Percentiles rank a stretch among this genome's conserved stretches.
These are phyloP conservation scores for Eurotiales sp. DNA, from an alignment of 2,329 filamentous ascomycete genomes.

Conservation along the genomic window DNA sequence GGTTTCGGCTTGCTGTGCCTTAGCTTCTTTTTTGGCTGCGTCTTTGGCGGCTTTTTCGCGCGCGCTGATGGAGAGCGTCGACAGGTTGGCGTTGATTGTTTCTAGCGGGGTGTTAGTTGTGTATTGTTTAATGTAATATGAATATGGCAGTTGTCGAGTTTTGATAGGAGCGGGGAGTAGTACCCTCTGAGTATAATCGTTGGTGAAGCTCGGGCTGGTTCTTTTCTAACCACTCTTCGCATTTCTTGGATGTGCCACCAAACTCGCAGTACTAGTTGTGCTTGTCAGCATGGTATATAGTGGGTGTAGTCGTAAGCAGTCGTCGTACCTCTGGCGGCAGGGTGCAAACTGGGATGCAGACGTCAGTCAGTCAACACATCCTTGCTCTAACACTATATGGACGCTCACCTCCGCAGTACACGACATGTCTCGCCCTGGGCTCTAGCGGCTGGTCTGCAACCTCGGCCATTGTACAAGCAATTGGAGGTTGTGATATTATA, in stretches of 20 bases:
- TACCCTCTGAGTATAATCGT: constrained; percentile 82
- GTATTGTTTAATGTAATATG: neutral
- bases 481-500: no score
- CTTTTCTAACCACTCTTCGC: constrained; percentile 88
- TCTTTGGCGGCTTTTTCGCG: constrained; percentile 95
- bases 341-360: constrained; percentile 52
- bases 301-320: neutral
- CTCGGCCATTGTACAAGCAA: constrained; percentile 35
- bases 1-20: constrained; percentile 81
- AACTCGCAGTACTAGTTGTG: constrained; percentile 98
- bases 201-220: constrained; percentile 70
- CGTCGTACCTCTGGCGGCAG: constrained; percentile 62
- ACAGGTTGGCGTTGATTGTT: constrained; percentile 77
- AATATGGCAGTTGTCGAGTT: neutral
- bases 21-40: constrained; percentile 92
- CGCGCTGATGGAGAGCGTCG: constrained; percentile 80
- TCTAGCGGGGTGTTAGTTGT: constrained; percentile 50
- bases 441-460: constrained; percentile 34
- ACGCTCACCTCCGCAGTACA: constrained; percentile 62
- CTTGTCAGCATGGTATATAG: neutral
- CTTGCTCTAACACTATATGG: no score
- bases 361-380: constrained; percentile 9
- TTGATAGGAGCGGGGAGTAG: constrained; percentile 1
- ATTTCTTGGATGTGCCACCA: constrained; percentile 93
- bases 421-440: constrained; percentile 51